Percentiles rank a stretch among this genome's conserved stretches.
Conservation (phyloP, 257 asterid species). For the Nicotiana tomentosiformis region DNA sequence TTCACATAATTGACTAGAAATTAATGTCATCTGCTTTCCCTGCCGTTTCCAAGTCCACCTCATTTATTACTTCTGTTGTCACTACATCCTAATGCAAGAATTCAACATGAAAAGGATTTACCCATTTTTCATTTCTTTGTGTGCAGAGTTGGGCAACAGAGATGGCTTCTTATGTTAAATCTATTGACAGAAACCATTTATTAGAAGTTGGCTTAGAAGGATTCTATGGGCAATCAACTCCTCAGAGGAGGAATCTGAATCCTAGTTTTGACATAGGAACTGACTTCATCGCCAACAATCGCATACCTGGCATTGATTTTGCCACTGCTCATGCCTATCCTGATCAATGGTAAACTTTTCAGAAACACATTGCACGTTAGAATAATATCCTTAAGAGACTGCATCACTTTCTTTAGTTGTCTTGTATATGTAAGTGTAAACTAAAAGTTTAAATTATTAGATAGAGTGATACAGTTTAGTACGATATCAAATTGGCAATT, state of each 20-base stretch:
- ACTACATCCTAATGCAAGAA: not conserved
- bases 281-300: slow-evolving; percentile 73
- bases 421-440: not conserved
- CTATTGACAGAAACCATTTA: slow-evolving; percentile 73
- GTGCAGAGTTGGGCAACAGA: slow-evolving; percentile 73
- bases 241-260: slow-evolving; percentile 43
- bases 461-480: not conserved
- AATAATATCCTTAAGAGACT: not conserved
- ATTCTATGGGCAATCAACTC: slow-evolving; percentile 67
- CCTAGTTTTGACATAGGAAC: slow-evolving; percentile 62
- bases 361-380: not conserved
- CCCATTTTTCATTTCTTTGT: not conserved
- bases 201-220: slow-evolving; percentile 90
- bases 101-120: not conserved
- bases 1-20: not conserved
- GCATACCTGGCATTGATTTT: slow-evolving; percentile 62
- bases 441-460: not conserved
- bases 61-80: not conserved
- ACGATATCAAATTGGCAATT: not conserved
- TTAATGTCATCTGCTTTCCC: not conserved
- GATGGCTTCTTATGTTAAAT: slow-evolving; percentile 76
- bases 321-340: slow-evolving; percentile 90
- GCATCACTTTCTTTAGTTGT: not conserved
- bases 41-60: not conserved
- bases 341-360: slow-evolving; percentile 64